These are phyloP conservation scores for Hordeum marinum DNA, from an alignment of 176 grass and related monocot genomes.

Conservation along the genomic window DNA sequence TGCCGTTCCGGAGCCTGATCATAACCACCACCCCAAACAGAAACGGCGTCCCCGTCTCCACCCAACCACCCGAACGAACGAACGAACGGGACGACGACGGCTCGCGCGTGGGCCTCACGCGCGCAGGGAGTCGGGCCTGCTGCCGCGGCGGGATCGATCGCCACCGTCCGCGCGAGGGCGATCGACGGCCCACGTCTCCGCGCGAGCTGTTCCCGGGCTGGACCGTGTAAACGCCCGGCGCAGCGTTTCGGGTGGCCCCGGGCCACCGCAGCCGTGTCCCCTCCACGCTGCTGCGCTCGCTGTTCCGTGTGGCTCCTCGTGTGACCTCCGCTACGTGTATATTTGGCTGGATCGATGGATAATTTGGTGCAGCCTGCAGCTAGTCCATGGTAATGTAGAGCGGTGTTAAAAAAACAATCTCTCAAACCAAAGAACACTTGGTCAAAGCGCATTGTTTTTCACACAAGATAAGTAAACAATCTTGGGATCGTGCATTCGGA, in stretches of 20 bases:
- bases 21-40: not conserved
- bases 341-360: too few species aligned
- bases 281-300: not conserved
- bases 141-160: not conserved
- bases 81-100: not conserved
- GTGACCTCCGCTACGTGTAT: not conserved
- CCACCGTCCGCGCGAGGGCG: not conserved
- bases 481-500: too few species aligned
- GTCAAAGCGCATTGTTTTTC: too few species aligned
- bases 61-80: not conserved
- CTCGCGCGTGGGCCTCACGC: not conserved
- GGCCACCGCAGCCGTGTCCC: not conserved
- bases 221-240: constrained; percentile 2
- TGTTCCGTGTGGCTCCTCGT: not conserved
- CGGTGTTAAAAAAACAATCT: too few species aligned
- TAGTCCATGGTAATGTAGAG: too few species aligned
- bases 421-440: too few species aligned
- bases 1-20: not conserved
- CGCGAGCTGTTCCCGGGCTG: not conserved
- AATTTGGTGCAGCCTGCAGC: too few species aligned
- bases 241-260: not conserved
- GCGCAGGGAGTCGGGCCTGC: not conserved
- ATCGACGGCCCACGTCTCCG: not conserved
- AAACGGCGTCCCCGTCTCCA: not conserved
- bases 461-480: too few species aligned